These are phyloP conservation scores for Hibiscus trionum DNA, from an alignment of 345 rosid species.

Conservation along the genomic window DNA sequence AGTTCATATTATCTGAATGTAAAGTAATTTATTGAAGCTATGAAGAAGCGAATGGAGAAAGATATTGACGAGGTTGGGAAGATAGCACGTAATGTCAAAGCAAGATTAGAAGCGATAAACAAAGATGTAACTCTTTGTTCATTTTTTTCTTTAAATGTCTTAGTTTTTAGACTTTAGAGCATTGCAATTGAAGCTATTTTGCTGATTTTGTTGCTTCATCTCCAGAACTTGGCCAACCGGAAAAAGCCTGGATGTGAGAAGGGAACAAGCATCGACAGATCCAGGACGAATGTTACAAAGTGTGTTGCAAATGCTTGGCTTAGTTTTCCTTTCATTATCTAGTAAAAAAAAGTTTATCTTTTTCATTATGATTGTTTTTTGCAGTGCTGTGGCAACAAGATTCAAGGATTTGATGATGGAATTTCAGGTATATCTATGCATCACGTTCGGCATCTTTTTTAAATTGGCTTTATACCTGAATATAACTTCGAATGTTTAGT, in stretches of 20 bases:
- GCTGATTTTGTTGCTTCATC: conserved; percentile 12
- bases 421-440: conserved; percentile 53
- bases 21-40: conserved; percentile 35
- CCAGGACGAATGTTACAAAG: conserved; percentile 82
- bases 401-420: conserved; percentile 73
- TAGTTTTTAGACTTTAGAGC: not conserved
- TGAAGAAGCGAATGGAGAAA: conserved; percentile 84
- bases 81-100: conserved; percentile 61
- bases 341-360: not conserved
- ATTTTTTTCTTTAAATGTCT: not conserved
- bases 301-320: conserved; percentile 21
- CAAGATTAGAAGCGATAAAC: conserved; percentile 66
- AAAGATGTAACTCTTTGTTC: conserved; percentile 41
- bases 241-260: conserved; percentile 81
- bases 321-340: not conserved
- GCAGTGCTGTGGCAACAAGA: conserved; percentile 62
- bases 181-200: not conserved
- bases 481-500: not conserved
- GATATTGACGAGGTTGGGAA: conserved; percentile 95
- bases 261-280: conserved; percentile 82
- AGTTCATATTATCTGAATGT: too few relatives aligned
- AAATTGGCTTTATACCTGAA: too few relatives aligned
- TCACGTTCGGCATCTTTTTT: too few relatives aligned
- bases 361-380: not conserved
- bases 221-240: conserved; percentile 74